Evolutionary conservation across 2,329 filamentous ascomycete species (phyloP), one percentile per base, ranked within the genome.

Genomic region (Aspergillus sp.): DNA sequence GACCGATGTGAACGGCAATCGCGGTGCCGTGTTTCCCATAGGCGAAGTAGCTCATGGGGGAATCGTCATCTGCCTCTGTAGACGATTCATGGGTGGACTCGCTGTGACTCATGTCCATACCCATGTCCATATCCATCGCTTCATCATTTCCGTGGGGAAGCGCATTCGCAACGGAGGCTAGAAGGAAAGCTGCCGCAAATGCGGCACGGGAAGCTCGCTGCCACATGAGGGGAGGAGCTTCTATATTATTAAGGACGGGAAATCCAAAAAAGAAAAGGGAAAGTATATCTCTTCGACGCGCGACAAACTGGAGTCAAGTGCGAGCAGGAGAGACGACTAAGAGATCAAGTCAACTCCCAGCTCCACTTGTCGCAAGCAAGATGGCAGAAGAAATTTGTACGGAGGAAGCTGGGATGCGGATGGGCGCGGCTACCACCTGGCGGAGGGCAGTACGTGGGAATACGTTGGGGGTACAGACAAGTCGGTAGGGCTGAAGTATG

Each of bases 1-100:
- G 78, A 5, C 76, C 79, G 59, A 93, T 89, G 70, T 95, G 91
- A 59, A 84, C 84, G 68, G 90, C 82, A 67, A 95, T 88, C 53
- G 74, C 65, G 45, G 73, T 71, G 5, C 71, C 70, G 61, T 80
- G 74, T 64, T 78, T 72, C 23, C 69, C 71, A 57, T 78, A 75
- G 9, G 74, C 73, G 57, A 79, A 80, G 66, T 81, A 81, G 60
- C 78, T 81, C 71, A 78, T 74, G 4, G 73, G 68, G 19, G 70
- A 68, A n/a, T 74, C 65, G n/a, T 63, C 58, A 17, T 49, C 65
- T 6, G 64, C 52, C 10, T 64, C 58, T 28, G 65, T 25, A 30
- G 69, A 61, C 10, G 65, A 21, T 15, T 64, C 56, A 25, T 55
- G 41, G 66, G 60, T 45, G 65, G 67, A 48, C 12, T 61, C 52